Conservation (phyloP, 352 stramenopile species). For the Phytophthora palmivora region DNA sequence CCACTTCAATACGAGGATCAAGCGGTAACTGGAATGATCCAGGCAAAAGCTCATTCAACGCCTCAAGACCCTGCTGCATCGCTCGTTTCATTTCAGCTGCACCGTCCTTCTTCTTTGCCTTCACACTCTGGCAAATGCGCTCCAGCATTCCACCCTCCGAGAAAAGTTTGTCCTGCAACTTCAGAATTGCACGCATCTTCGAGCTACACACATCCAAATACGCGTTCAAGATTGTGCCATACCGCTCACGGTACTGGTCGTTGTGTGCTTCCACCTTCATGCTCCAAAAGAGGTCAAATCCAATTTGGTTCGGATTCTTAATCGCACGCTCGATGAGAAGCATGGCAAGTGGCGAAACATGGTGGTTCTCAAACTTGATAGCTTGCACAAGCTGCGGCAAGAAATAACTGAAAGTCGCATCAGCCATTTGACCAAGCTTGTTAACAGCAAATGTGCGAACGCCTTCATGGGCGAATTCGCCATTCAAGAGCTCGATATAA, state of each 20-base stretch:
- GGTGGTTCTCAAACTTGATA: constrained; percentile 91
- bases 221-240: constrained; percentile 82
- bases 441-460: constrained; percentile 80
- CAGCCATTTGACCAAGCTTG: constrained; percentile 85
- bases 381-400: constrained; percentile 90
- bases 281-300: constrained; percentile 91
- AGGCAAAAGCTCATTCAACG: constrained; percentile 86
- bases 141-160: constrained; percentile 81
- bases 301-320: constrained; percentile 84
- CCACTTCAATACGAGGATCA: constrained; percentile 85
- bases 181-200: constrained; percentile 93
- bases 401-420: constrained; percentile 90
- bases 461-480: constrained; percentile 77
- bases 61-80: constrained; percentile 81
- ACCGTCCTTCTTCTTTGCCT: constrained; percentile 84
- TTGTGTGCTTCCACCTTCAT: constrained; percentile 92
- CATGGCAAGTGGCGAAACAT: constrained; percentile 62
- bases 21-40: constrained; percentile 89
- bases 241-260: constrained; percentile 79
- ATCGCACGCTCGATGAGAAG: constrained; percentile 89
- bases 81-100: constrained; percentile 83
- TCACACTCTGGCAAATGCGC: constrained; percentile 85
- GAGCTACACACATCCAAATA: constrained; percentile 88
- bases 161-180: constrained; percentile 91
- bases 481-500: constrained; percentile 86